A percentile compares a stretch with the other conserved stretches of the same genome.
Evolutionary conservation across 495 filamentous ascomycete genomes (phyloP).

Genomic region (Jackrogersella minutella): DNA sequence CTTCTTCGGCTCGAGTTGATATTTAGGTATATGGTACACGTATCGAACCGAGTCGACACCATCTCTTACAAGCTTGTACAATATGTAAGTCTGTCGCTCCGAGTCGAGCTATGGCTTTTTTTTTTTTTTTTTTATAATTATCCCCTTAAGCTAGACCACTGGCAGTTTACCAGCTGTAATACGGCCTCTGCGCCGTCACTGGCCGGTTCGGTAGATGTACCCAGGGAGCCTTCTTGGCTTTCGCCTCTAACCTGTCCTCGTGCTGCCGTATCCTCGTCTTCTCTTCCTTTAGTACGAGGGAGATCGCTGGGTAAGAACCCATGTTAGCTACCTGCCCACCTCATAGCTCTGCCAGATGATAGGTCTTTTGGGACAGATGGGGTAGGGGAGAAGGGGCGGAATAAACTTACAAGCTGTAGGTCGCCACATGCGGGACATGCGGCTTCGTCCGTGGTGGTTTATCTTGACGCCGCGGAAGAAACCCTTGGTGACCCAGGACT

Average conservation of each 20-base stretch:
- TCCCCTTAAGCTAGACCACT: not conserved
- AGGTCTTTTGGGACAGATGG: not conserved
- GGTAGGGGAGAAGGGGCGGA: not conserved
- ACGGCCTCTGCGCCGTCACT: conserved; percentile 80
- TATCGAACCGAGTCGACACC: conserved; percentile 15
- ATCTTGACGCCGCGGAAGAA: conserved; percentile 56
- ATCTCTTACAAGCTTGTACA: conserved; percentile 20
- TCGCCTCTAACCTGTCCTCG: conserved; percentile 76
- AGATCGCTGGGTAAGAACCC: conserved; percentile 62
- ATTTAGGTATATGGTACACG: conserved; percentile 25
- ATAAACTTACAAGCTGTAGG: conserved; percentile 74
- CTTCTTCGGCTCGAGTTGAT: conserved; percentile 7
- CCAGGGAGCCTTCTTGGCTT: conserved; percentile 78
- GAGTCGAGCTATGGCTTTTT: not conserved
- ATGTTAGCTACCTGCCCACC: not conserved
- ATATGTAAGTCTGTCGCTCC: not conserved
- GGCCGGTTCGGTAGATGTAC: conserved; percentile 82
- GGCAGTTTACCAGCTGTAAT: conserved; percentile 79
- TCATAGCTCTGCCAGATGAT: not conserved
- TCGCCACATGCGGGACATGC: conserved; percentile 65
- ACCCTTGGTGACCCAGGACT: conserved; percentile 91
- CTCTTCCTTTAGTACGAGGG: conserved; percentile 89
- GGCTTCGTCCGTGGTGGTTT: conserved; percentile 75
- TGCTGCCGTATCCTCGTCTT: conserved; percentile 81
- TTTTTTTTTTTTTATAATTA: not conserved